phyloP scores from a whole-genome alignment of 2,329 filamentous ascomycete species.

The Chaetoscypha palmicola region DNA sequence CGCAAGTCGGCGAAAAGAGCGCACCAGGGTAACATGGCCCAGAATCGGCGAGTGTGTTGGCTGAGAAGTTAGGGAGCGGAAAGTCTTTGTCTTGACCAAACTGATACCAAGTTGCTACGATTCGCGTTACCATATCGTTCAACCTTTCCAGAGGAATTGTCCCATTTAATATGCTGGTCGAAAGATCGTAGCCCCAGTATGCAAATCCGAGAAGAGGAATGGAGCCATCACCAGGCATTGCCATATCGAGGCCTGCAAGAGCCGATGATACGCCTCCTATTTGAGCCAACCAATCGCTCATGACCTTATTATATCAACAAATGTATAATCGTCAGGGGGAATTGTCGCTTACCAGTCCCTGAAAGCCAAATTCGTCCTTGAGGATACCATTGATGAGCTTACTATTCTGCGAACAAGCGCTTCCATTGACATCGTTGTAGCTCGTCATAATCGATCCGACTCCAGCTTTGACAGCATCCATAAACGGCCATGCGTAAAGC shows the following conservation, averaged over 20 bases:
- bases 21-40: slow-evolving; percentile 52
- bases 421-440: slow-evolving; percentile 65
- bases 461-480: slow-evolving; percentile 55
- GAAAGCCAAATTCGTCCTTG: slow-evolving; percentile 68
- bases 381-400: slow-evolving; percentile 62
- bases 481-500: slow-evolving; percentile 54
- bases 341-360: slow-evolving; percentile 39
- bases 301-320: slow-evolving; percentile 39
- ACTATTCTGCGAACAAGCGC: slow-evolving; percentile 60
- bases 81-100: slow-evolving; percentile 52
- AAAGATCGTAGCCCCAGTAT: slow-evolving; percentile 48
- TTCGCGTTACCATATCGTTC: slow-evolving; percentile 49
- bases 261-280: slow-evolving; percentile 52
- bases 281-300: slow-evolving; percentile 64
- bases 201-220: slow-evolving; percentile 45
- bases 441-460: slow-evolving; percentile 78
- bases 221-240: slow-evolving; percentile 56
- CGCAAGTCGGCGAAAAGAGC: slow-evolving; percentile 50
- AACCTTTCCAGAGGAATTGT: slow-evolving; percentile 48
- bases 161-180: slow-evolving; percentile 48
- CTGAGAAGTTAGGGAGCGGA: slow-evolving; percentile 51
- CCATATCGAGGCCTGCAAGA: slow-evolving; percentile 60
- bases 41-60: slow-evolving; percentile 47
- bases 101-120: slow-evolving; percentile 54
- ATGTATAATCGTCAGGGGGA: too few species aligned